Conservation (phyloP, 257 asterid genomes). For the Forsythia suspensa region DNA sequence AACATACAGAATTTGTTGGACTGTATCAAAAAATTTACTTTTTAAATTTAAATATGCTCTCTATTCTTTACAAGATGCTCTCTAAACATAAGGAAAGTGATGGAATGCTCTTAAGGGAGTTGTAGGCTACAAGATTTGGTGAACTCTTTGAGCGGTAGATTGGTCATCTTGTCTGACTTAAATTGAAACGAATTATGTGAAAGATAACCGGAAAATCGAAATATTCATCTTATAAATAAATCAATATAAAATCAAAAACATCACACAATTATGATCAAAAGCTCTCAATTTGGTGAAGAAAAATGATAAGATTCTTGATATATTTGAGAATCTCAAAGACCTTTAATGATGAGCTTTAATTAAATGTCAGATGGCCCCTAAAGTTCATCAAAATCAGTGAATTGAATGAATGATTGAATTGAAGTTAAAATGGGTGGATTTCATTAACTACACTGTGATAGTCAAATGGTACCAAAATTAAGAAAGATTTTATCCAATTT, state of each 20-base stretch:
- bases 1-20: too few relatives aligned
- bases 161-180: background rate
- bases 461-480: conserved; percentile 52
- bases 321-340: conserved; percentile 26
- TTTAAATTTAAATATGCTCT: too few relatives aligned
- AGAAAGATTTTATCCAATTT: conserved; percentile 41
- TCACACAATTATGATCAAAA: conserved; percentile 13
- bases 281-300: conserved; percentile 43
- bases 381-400: conserved; percentile 30
- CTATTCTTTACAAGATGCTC: too few relatives aligned
- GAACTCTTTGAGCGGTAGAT: background rate
- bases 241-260: background rate
- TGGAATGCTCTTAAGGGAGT: background rate
- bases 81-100: too few relatives aligned
- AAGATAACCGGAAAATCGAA: too few relatives aligned
- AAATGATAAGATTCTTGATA: conserved; percentile 33
- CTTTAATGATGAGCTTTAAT: conserved; percentile 47
- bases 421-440: conserved; percentile 29
- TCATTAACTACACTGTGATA: conserved; percentile 44
- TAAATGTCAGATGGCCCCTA: conserved; percentile 40
- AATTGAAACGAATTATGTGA: too few relatives aligned
- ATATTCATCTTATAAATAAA: too few relatives aligned
- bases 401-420: background rate
- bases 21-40: too few relatives aligned
- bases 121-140: background rate